A percentile compares a stretch with the other conserved stretches of the same genome.
Evolutionary conservation across 2,329 filamentous ascomycete genomes (phyloP).

Genomic region (Alternaria panax): DNA sequence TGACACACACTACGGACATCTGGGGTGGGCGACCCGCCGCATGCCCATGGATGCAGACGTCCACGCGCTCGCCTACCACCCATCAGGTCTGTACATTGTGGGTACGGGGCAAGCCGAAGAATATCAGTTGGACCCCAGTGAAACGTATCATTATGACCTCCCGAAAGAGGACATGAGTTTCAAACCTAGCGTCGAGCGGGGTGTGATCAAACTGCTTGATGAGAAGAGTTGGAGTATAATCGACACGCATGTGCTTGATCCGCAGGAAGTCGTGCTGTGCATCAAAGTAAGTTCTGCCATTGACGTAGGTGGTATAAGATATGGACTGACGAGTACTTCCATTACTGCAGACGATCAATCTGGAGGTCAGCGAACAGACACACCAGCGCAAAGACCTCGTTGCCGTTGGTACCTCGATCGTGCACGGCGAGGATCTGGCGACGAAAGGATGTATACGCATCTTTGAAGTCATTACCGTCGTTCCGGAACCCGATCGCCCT

Average conservation of each 20-base stretch:
- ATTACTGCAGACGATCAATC: constrained; percentile 77
- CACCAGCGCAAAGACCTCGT: constrained; percentile 85
- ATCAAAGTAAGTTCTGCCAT: too few species aligned
- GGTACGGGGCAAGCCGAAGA: constrained; percentile 72
- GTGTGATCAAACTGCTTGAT: constrained; percentile 79
- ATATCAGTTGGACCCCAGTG: constrained; percentile 80
- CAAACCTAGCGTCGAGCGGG: constrained; percentile 73
- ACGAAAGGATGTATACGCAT: constrained; percentile 86
- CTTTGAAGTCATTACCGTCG: constrained; percentile 89
- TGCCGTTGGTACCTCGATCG: constrained; percentile 82
- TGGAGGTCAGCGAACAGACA: constrained; percentile 91
- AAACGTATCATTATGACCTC: constrained; percentile 85
- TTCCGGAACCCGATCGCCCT: constrained; percentile 83
- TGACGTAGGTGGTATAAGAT: too few species aligned
- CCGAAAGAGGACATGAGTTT: constrained; percentile 68
- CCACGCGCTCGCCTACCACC: constrained; percentile 77
- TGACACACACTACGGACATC: constrained; percentile 73
- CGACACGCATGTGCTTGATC: constrained; percentile 75
- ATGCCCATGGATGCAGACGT: constrained; percentile 74
- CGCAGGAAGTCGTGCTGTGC: constrained; percentile 78
- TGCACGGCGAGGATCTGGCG: constrained; percentile 89
- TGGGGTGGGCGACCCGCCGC: constrained; percentile 78
- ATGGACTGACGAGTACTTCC: too few species aligned
- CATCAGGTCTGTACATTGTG: constrained; percentile 77
- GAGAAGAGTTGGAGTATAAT: constrained; percentile 80